Evolutionary conservation across 2,329 filamentous ascomycete species (phyloP), one percentile per base, ranked within the genome.

Genomic region (Pseudogymnoascus sp.): DNA sequence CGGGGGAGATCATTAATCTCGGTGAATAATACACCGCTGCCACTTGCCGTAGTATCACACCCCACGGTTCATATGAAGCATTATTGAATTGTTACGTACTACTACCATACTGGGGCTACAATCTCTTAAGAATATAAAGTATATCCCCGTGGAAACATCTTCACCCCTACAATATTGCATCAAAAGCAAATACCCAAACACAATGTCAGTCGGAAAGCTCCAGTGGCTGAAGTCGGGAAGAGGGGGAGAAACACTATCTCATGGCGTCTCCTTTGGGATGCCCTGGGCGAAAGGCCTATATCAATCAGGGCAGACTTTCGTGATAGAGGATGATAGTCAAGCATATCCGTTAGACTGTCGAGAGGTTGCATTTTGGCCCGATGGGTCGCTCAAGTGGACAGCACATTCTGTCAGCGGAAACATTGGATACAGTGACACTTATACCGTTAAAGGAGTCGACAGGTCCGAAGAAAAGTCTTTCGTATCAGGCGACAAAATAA

Each of bases 381-480:
- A 57, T 34, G 51, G 51, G 6, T 57, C 51, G 4, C 51, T 57
- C 26, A 57, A 57, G n/a, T 57, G 51, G 51, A 57, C 51, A 18
- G 51, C 51, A 57, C 51, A 57, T 34, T 57, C 51, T 7, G 29
- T 57, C 51, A 18, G 26, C n/a, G 51, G 51, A 31, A 57, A 57
- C n/a, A 31, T 57, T 7, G 51, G 29, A 57, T 57, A 57, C 29
- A 57, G 51, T 18, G 51, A 57, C n/a, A 7, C 51, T 12, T 57
- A 57, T 18, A 57, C 26, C 11, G 3, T 57, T n/a, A 57, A 57
- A n/a, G 66, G 64, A 29, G n/a, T 16, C n/a, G n/a, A 18, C n/a
- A 34, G 51, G 16, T 10, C 51, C 34, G 29, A 57, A 18, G 51
- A 66, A 39, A 37, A 68, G 60, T 37, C 73, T 74, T 47, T 72